Evolutionary conservation across 2,329 filamentous ascomycete species (phyloP).

Genomic region (Byssochlamys sp.): DNA sequence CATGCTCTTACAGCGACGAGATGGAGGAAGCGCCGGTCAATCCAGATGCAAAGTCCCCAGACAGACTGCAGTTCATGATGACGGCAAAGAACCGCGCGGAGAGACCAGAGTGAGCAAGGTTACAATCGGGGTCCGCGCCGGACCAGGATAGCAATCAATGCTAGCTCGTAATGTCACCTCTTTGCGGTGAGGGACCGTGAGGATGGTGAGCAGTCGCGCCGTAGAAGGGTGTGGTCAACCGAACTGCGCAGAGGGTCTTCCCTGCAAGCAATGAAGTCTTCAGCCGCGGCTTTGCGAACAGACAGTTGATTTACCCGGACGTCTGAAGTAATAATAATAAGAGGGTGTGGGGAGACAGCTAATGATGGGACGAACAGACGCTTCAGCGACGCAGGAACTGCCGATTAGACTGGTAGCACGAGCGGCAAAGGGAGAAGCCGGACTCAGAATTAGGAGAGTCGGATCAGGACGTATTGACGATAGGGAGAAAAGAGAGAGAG

Average conservation of each 20-base stretch:
- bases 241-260: not conserved
- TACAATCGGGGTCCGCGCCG: not conserved
- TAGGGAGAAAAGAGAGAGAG: conserved; percentile 2
- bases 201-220: not conserved
- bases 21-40: conserved; percentile 32
- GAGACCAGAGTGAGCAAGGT: conserved; percentile 5
- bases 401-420: conserved; percentile 4
- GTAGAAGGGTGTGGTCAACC: not conserved
- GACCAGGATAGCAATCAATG: conserved; percentile 1
- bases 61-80: conserved; percentile 37
- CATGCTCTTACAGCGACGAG: conserved; percentile 36
- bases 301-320: conserved; percentile 2
- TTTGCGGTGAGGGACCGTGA: not conserved
- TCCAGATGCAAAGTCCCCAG: conserved; percentile 25
- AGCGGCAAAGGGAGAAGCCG: not conserved
- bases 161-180: not conserved
- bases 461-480: not conserved
- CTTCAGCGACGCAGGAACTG: conserved; percentile 7
- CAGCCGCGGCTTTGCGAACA: conserved; percentile 1
- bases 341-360: conserved; percentile 4
- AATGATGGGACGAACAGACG: conserved; percentile 1
- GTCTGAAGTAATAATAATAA: conserved; percentile 7
- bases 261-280: not conserved
- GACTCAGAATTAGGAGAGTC: not conserved
- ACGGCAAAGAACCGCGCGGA: not conserved